A percentile compares a stretch with the other conserved stretches of the same genome.
Conservation (phyloP, 2,329 filamentous ascomycete genomes). For the Xylariaceae sp. region DNA sequence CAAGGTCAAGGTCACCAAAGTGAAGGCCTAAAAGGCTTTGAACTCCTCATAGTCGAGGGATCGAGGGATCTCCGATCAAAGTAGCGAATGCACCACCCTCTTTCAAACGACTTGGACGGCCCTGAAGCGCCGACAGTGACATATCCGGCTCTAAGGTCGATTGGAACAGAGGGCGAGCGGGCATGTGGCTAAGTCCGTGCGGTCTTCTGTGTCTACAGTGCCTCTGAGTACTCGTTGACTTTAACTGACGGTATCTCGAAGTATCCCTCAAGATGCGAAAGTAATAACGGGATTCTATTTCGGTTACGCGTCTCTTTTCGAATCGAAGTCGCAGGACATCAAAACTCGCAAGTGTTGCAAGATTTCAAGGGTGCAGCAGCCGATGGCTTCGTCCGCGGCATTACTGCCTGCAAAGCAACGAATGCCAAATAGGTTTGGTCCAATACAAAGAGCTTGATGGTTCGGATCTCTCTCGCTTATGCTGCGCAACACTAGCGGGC, state of each 20-base stretch:
- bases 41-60: background rate
- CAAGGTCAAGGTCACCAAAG: too few relatives aligned
- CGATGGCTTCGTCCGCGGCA: background rate
- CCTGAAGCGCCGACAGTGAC: background rate
- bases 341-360: background rate
- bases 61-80: too few relatives aligned
- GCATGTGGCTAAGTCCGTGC: background rate
- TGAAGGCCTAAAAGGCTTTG: too few relatives aligned
- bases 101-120: background rate
- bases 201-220: conserved; percentile 17
- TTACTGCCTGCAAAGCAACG: background rate
- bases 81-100: background rate
- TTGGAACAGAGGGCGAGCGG: too few relatives aligned
- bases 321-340: conserved; percentile 2
- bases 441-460: conserved; percentile 4
- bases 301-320: background rate
- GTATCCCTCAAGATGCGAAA: too few relatives aligned
- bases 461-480: conserved; percentile 29
- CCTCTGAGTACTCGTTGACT: conserved; percentile 9
- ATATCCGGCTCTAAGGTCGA: conserved; percentile 19
- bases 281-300: too few relatives aligned
- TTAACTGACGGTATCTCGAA: conserved; percentile 16
- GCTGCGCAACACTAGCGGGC: conserved; percentile 19
- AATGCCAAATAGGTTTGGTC: background rate
- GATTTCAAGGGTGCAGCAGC: background rate